These are phyloP conservation scores for Penicillium sp. DNA, from an alignment of 2,329 filamentous ascomycete species.

Conservation along the genomic window DNA sequence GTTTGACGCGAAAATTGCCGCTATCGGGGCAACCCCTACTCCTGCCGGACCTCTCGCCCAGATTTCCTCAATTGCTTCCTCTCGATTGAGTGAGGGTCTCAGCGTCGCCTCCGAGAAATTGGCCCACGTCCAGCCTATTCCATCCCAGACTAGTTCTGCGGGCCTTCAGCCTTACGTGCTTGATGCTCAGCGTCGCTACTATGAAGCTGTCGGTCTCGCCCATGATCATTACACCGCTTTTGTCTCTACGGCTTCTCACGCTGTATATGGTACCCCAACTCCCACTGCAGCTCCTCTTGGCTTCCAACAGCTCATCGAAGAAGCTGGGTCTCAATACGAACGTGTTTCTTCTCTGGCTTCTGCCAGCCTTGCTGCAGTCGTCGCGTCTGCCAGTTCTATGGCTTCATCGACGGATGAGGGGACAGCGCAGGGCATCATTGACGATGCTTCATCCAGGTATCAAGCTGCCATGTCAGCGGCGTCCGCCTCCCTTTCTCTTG, in stretches of 20 bases:
- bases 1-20: conserved; percentile 15
- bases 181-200: conserved; percentile 68
- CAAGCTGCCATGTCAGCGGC: conserved; percentile 46
- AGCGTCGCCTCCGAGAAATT: conserved; percentile 71
- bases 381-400: conserved; percentile 43
- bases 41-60: conserved; percentile 51
- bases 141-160: conserved; percentile 63
- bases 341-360: conserved; percentile 41
- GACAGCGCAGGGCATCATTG: conserved; percentile 40
- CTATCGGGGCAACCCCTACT: conserved; percentile 55
- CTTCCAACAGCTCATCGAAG: conserved; percentile 37
- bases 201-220: conserved; percentile 74
- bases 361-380: conserved; percentile 40
- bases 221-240: conserved; percentile 79
- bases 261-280: conserved; percentile 65
- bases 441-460: conserved; percentile 48
- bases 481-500: conserved; percentile 40
- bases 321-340: conserved; percentile 38
- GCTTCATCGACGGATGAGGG: conserved; percentile 35
- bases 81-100: conserved; percentile 69
- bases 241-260: conserved; percentile 68
- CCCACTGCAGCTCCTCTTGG: conserved; percentile 28
- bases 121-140: conserved; percentile 64
- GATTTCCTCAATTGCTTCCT: conserved; percentile 68
- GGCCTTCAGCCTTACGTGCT: conserved; percentile 57